phyloP scores from a whole-genome alignment of 257 asterid genomes.

The Solanum neorickii region DNA sequence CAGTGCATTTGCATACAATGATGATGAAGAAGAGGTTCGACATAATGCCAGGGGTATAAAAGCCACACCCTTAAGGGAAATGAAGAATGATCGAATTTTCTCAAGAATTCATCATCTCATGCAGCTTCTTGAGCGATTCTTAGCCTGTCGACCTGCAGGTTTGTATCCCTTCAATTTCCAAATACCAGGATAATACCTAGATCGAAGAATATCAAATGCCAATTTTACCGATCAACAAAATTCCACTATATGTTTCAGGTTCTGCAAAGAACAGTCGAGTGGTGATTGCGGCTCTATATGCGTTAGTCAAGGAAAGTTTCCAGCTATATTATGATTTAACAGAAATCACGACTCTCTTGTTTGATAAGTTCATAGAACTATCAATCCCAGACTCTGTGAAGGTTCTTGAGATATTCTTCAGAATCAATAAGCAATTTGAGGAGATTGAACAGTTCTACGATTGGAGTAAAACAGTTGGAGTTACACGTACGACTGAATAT shows the following conservation, averaged over 20 bases:
- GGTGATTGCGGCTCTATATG: conserved; percentile 62
- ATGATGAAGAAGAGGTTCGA: conserved; percentile 26
- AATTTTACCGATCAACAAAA: not conserved
- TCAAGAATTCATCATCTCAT: conserved; percentile 38
- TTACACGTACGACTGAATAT: conserved; percentile 62
- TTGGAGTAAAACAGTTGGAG: conserved; percentile 61
- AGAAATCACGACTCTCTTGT: conserved; percentile 52
- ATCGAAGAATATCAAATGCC: not conserved
- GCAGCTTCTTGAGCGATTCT: conserved; percentile 58
- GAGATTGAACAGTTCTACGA: conserved; percentile 64
- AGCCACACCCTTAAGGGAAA: conserved; percentile 31
- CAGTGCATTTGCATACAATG: conserved; percentile 23
- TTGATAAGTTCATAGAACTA: conserved; percentile 79
- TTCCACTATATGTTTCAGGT: conserved; percentile 27
- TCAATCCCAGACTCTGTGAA: conserved; percentile 48
- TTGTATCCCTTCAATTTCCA: not conserved
- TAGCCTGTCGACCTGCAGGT: conserved; percentile 81
- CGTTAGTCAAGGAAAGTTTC: conserved; percentile 70
- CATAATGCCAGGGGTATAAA: conserved; percentile 1
- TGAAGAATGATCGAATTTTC: conserved; percentile 31
- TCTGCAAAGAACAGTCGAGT: conserved; percentile 58
- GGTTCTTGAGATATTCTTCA: conserved; percentile 60
- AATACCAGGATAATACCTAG: too few relatives aligned
- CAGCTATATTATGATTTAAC: conserved; percentile 55
- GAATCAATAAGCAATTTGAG: conserved; percentile 70